Base-by-base conservation (phyloP, 2,329 filamentous ascomycete genomes). In the Myriosclerotinia scirpicola region DNA sequence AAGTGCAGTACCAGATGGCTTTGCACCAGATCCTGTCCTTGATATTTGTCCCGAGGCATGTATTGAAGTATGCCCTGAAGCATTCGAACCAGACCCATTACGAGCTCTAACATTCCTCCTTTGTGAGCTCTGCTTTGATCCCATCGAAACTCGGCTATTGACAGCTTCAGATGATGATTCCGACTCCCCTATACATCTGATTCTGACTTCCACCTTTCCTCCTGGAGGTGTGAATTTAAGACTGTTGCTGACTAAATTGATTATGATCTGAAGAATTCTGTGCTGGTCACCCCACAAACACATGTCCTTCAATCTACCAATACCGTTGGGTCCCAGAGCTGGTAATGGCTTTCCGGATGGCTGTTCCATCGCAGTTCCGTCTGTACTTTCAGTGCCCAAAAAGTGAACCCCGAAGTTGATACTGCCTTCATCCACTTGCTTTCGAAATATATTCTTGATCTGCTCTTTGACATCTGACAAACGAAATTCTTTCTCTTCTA, bases 181-280 rank as follows among this genome's bases (percentile, higher is more conserved):
- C 17, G 67, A 77, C 73, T 91, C 89, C 9, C 88, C 85, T 0
- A 90, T 72, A 73, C 91, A 96, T 70, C 85, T 87, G 67, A 97
- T 93, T 9, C 87, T 85, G 11, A 97, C 84, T 36, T 87, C 84
- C 3, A 97, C 91, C 40, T 83, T 88, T 9, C 93, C 93, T 1
- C 88, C 88, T 8, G 86, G 78, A 0, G 92, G 90, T 0, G 93
- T 97, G 74, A 97, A 97, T 76, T 97, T 97, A 54, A 97, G 80
- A 76, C 90, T 92, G 79, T 97, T 97, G 77, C 90, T 93, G 56
- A 96, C 92, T 42, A 97, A 81, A 75, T 96, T 96, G 80, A 96
- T 97, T 56, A 97, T 86, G n/a, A 97, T 90, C 76, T 97, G 93
- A 36, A 96, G 80, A 50, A 97, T 95, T 54, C 93, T 84, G 74